These are phyloP conservation scores for Naganishia randhawae DNA, from an alignment of 768 basidiomycete species.

Conservation along the genomic window DNA sequence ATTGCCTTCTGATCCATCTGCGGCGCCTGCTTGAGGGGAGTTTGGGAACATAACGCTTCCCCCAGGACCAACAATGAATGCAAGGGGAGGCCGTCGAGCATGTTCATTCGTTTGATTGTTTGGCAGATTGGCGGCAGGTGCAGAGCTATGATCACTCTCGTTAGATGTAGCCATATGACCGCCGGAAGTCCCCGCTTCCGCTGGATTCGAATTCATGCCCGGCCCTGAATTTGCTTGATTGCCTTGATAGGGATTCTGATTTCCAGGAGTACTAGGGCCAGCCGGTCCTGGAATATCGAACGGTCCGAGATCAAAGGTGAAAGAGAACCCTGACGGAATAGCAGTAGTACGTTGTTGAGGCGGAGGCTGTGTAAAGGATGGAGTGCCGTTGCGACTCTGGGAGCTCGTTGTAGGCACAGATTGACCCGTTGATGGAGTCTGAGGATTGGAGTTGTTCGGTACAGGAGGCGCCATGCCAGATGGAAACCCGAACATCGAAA, in stretches of 20 bases:
- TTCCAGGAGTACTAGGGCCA: not conserved
- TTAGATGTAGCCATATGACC: not conserved
- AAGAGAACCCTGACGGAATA: not conserved
- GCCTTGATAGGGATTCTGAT: not conserved
- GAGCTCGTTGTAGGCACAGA: not conserved
- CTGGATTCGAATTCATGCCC: not conserved
- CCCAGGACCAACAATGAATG: not conserved
- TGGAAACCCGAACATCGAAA: constrained; percentile 3
- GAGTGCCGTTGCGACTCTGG: not conserved
- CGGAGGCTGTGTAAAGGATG: not conserved
- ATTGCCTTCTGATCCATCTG: not conserved
- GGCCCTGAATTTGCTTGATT: not conserved
- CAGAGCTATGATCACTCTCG: not conserved
- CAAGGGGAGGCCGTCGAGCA: constrained; percentile 3
- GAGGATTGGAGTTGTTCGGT: not conserved
- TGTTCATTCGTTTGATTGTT: not conserved
- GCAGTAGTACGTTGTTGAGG: not conserved
- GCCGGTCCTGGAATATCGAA: not conserved
- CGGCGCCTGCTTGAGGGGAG: not conserved
- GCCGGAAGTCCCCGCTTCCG: not conserved
- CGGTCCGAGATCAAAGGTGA: constrained; percentile 13
- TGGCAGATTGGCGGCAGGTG: no score
- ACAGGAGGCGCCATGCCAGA: not conserved
- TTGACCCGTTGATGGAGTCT: not conserved
- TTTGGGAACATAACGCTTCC: not conserved